A percentile compares a stretch with the other conserved stretches of the same genome.
These are phyloP conservation scores for Suillus fuscotomentosus DNA, from an alignment of 768 basidiomycete genomes.

Conservation along the genomic window DNA sequence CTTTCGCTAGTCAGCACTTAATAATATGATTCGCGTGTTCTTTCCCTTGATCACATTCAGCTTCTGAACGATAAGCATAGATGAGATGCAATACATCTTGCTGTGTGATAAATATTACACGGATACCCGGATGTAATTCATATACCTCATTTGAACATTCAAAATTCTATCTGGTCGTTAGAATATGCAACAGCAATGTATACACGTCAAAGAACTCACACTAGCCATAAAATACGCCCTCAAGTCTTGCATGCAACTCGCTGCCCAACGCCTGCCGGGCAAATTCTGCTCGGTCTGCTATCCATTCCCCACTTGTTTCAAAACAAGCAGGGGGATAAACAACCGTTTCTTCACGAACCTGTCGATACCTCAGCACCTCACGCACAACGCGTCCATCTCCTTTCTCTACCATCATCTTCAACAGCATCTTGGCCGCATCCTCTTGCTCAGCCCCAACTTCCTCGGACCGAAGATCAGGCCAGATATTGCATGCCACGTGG, in stretches of 20 bases:
- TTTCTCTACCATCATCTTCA: slow-evolving; percentile 51
- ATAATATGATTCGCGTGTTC: too few species aligned
- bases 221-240: neutral
- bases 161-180: neutral
- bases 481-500: slow-evolving; percentile 74
- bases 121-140: neutral
- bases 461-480: slow-evolving; percentile 55
- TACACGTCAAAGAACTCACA: neutral
- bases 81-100: neutral
- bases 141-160: neutral
- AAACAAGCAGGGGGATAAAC: slow-evolving; percentile 55
- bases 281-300: neutral
- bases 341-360: slow-evolving; percentile 35
- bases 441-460: slow-evolving; percentile 9
- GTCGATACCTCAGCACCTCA: slow-evolving; percentile 60
- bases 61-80: too few species aligned
- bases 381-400: slow-evolving; percentile 46
- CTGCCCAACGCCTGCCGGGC: slow-evolving; percentile 1
- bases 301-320: slow-evolving; percentile 23
- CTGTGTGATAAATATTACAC: neutral
- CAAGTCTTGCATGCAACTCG: slow-evolving; percentile 5
- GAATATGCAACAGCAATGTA: neutral
- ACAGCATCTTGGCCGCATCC: slow-evolving; percentile 37
- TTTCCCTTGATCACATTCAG: too few species aligned
- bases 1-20: too few species aligned